Evolutionary conservation across 2,329 filamentous ascomycete genomes (phyloP), one percentile per base, ranked within the genome.

Genomic region (Fusarium fujikuroi): DNA sequence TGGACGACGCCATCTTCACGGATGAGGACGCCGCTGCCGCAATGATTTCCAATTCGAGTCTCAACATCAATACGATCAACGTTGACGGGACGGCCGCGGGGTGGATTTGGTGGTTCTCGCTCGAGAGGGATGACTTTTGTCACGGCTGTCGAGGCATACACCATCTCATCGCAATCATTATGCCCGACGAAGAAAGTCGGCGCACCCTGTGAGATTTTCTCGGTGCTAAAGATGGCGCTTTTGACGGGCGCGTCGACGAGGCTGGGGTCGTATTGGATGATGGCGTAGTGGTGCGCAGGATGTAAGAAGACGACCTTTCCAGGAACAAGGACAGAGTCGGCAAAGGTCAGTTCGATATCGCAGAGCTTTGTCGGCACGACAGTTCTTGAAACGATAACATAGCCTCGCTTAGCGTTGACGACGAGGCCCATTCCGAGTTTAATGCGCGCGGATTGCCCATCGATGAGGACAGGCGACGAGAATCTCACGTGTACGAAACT

Each of bases 11-110:
- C 96, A 74, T 98, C 94, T 75, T 95, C 92, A 2, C 93, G 90
- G 18, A 98, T 91, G 28, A 99, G 88, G 1, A 98, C 96, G 78
- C 96, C 96, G 69, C 94, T 97, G 43, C 94, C 95, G 79, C 96
- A 98, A 77, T 97, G 94, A 3, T 92, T 91, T 66, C 94, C 95
- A 3, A 99, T 87, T 69, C 91, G 95, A 2, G 95, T 98, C 80
- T 99, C 96, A 18, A 99, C 94, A 0, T 95, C 98, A 78, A 99
- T 97, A 50, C 96, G 95, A 79, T 98, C 96, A 9, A 98, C 90
- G 76, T 99, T 98, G 78, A 97, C 93, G 19, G 96, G 96, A 7
- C 96, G 91, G 79, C 98, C 98, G 68, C 96, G 89, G 7, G 96
- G 96, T 11, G 96, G 93, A 91, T 83, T 97, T 97, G 37, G 95